Percentiles rank a stretch among this genome's conserved stretches.
These are phyloP conservation scores for Vickermania ingenoplastis DNA, from an alignment of 208 protist genomes.

Conservation along the genomic window DNA sequence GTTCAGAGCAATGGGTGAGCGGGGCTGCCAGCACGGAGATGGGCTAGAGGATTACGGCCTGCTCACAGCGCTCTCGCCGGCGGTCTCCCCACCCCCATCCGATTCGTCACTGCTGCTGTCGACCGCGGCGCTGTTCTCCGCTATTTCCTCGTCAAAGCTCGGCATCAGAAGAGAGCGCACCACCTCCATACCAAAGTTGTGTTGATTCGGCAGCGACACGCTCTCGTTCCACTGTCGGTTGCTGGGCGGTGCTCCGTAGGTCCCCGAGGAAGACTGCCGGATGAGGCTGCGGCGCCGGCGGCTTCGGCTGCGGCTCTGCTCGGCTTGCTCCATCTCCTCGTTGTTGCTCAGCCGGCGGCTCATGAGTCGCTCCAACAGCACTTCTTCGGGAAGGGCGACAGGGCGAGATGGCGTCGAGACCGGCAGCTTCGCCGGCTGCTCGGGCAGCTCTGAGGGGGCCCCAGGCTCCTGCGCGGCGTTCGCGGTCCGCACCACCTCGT, in stretches of 20 bases:
- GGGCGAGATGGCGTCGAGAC: too few relatives aligned
- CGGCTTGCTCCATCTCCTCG: background rate
- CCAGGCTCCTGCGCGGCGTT: too few relatives aligned
- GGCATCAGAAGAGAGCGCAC: background rate
- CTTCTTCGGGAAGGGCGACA: background rate
- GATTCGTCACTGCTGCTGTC: too few relatives aligned
- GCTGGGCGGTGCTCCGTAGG: background rate
- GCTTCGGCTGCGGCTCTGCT: background rate
- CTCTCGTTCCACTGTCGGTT: background rate
- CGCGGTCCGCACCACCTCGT: too few relatives aligned
- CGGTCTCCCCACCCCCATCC: too few relatives aligned
- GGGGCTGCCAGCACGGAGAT: too few relatives aligned
- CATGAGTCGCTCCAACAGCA: background rate
- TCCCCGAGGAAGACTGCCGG: background rate
- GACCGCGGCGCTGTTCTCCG: background rate
- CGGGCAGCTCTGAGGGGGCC: too few relatives aligned
- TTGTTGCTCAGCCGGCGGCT: background rate
- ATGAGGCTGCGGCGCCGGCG: background rate
- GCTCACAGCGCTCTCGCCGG: too few relatives aligned
- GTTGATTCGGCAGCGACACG: background rate
- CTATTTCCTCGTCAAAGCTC: background rate
- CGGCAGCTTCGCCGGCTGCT: too few relatives aligned
- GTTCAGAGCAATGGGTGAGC: too few relatives aligned
- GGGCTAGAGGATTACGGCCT: too few relatives aligned
- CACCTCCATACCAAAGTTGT: conserved; percentile 6